Evolutionary conservation across 257 asterid species (phyloP).

Genomic region (Ophiorrhiza pumila): DNA sequence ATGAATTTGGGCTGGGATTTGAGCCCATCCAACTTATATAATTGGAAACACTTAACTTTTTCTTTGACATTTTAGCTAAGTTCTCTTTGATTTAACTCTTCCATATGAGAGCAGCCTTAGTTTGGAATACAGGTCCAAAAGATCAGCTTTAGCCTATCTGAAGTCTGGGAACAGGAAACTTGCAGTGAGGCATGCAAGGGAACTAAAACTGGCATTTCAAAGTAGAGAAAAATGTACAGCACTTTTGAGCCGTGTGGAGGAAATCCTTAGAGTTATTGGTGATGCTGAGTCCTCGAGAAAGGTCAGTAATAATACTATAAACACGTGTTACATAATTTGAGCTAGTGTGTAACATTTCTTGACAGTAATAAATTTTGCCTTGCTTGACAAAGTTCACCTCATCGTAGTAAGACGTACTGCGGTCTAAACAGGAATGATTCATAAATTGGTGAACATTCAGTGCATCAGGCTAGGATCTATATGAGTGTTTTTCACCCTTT

Average conservation of each 20-base stretch:
- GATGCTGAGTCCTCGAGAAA: constrained; percentile 78
- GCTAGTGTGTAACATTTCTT: constrained; percentile 7
- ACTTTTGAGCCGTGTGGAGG: constrained; percentile 71
- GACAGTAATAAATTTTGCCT: neutral
- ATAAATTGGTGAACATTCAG: neutral
- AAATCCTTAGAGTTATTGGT: constrained; percentile 56
- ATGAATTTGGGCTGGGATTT: neutral
- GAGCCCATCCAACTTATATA: neutral
- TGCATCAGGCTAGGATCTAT: neutral
- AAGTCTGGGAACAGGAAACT: constrained; percentile 50
- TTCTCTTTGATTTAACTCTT: neutral
- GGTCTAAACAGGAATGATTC: neutral
- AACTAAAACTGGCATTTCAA: constrained; percentile 60
- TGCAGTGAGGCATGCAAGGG: constrained; percentile 65
- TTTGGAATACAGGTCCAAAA: constrained; percentile 48
- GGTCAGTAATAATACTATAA: constrained; percentile 37
- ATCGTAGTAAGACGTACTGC: neutral
- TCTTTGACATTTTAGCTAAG: neutral
- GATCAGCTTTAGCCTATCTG: constrained; percentile 51
- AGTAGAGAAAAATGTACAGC: constrained; percentile 66
- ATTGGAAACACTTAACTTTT: neutral
- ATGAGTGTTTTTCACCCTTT: neutral
- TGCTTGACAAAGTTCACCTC: neutral
- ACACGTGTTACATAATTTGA: neutral
- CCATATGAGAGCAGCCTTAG: neutral